Conservation (phyloP, 1,284 basidiomycete genomes). For the Melanopsichium pennsylvanicum region DNA sequence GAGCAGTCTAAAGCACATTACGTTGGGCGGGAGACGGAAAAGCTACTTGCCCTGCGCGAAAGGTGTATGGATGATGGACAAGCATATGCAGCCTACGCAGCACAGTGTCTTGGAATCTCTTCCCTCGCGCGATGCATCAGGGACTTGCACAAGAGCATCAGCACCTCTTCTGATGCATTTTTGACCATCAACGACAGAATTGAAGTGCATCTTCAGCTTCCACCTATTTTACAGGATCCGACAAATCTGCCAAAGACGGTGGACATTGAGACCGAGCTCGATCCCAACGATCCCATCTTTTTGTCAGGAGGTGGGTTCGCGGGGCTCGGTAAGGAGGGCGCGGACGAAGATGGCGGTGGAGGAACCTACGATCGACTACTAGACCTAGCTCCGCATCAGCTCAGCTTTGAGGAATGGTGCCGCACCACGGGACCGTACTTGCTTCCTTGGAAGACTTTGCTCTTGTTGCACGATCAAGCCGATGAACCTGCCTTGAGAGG, state of each 20-base stretch:
- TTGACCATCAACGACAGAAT: constrained; percentile 58
- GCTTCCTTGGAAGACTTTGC: constrained; percentile 89
- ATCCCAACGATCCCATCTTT: constrained; percentile 55
- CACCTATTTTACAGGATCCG: constrained; percentile 56
- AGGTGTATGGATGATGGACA: constrained; percentile 52
- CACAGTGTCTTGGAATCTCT: constrained; percentile 48
- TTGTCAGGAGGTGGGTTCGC: constrained; percentile 45
- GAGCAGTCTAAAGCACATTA: constrained; percentile 55
- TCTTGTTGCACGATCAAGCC: constrained; percentile 71
- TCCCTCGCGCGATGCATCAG: constrained; percentile 54
- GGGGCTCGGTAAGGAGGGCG: constrained; percentile 33
- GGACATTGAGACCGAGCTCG: constrained; percentile 60
- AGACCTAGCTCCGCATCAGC: constrained; percentile 19
- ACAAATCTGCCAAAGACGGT: constrained; percentile 30
- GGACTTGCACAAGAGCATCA: constrained; percentile 51
- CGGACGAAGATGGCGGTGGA: constrained; percentile 27
- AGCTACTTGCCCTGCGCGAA: constrained; percentile 52
- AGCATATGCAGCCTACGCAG: constrained; percentile 45
- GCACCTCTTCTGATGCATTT: constrained; percentile 50
- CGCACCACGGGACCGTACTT: constrained; percentile 72
- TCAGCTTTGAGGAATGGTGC: constrained; percentile 57
- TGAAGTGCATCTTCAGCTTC: constrained; percentile 60
- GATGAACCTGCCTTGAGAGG: constrained; percentile 21
- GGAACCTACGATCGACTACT: constrained; percentile 28
- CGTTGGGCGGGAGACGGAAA: constrained; percentile 49